phyloP scores from a whole-genome alignment of 257 asterid genomes.

The Solanum pinnatisectum region DNA sequence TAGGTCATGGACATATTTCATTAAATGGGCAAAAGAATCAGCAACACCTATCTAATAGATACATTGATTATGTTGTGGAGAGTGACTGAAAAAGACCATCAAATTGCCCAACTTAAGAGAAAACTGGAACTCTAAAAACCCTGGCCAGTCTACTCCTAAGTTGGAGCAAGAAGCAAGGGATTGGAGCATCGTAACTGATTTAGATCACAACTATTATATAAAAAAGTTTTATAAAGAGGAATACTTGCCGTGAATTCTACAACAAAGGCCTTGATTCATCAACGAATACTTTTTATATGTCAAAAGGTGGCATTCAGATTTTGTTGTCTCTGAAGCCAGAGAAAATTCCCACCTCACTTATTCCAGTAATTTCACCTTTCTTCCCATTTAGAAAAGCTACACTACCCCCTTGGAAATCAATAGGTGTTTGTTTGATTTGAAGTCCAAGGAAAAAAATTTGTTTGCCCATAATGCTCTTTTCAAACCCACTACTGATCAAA shows the following conservation, averaged over 20 bases:
- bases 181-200: not conserved
- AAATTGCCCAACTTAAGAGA: not conserved
- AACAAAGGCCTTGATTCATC: not conserved
- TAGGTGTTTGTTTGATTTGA: not conserved
- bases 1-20: not conserved
- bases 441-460: not conserved
- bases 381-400: not conserved
- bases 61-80: not conserved
- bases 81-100: not conserved
- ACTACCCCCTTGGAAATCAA: not conserved
- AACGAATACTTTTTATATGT: not conserved
- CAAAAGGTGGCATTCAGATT: not conserved
- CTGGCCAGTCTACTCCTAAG: not conserved
- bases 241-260: not conserved
- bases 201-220: not conserved
- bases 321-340: not conserved
- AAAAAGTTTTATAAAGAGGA: not conserved
- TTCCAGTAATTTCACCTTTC: not conserved
- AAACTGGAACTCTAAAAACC: not conserved
- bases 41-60: not conserved
- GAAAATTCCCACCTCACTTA: not conserved
- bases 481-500: not conserved
- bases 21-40: not conserved
- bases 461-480: not conserved
- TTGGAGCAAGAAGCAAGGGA: not conserved